Evolutionary conservation across 768 basidiomycete genomes (phyloP), one percentile per base, ranked within the genome.

Genomic region (Tylopilus rubrobrunneus): DNA sequence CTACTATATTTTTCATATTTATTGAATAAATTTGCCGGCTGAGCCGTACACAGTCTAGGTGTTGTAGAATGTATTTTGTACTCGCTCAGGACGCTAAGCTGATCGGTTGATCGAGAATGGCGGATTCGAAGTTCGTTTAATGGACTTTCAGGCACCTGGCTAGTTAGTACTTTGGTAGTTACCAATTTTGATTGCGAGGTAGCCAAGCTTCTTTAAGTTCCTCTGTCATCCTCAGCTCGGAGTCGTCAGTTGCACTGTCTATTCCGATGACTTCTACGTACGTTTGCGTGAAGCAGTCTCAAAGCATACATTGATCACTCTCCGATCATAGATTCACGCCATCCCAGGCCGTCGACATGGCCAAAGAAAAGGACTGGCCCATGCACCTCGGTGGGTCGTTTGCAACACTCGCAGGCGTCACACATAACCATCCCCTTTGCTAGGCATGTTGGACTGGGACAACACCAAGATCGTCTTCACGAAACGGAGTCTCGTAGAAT

Each of bases 381-480:
- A 71, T 81, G 55, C 78, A 77, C 59, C 73, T 90, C 19, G 88
- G 88, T 84, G 48, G 27, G 75, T 64, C 10, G 51, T 43, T 43
- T 28, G 45, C 41, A 41, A 19, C 34, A n/a, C 36, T 37, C 21
- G 12, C 28, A 45, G 17, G 17, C 43, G 7, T 29, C 21, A 17
- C 19, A 29, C 2, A 7, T 23, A 27, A 40, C 2, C 25, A 50
- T 29, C 54, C 11, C 27, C 11, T 11, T 31, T 37, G 4, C 51
- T 19, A 89, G 88, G 87, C 56, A 80, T 87, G 82, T 74, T 91
- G 58, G 89, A 91, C 69, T 90, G 89, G 88, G 89, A 90, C 63
- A 66, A 71, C 12, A 88, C 85, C 45, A 81, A 71, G 55, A 87
- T 91, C 56, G 82, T 91, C 28, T 90, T 91, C 66, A 90, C 87